These are phyloP conservation scores for Aspergillus sojae DNA, from an alignment of 2,329 filamentous ascomycete species.

Conservation along the genomic window DNA sequence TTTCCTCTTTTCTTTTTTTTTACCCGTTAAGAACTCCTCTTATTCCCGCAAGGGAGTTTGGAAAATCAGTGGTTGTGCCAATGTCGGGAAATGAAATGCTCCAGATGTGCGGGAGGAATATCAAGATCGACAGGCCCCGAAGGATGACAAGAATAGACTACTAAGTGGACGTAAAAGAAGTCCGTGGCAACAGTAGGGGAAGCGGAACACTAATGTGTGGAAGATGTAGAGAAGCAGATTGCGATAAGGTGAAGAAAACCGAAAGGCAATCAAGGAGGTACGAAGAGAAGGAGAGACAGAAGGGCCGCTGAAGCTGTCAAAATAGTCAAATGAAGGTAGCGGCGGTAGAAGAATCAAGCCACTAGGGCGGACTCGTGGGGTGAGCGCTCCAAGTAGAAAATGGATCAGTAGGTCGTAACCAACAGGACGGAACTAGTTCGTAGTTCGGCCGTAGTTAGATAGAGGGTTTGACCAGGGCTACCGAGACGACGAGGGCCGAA, in stretches of 20 bases:
- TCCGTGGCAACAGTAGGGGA: constrained; percentile 5
- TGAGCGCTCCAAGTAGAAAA: constrained; percentile 11
- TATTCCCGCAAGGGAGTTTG: constrained; percentile 23
- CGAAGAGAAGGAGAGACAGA: constrained; percentile 12
- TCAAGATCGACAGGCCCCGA: constrained; percentile 24
- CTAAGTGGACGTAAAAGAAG: constrained; percentile 12
- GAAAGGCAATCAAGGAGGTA: constrained; percentile 10
- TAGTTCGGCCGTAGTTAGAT: constrained; percentile 4
- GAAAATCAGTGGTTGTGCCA: constrained; percentile 15
- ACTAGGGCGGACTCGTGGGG: constrained; percentile 27
- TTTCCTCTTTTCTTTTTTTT: constrained; percentile 13
- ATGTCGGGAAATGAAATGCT: constrained; percentile 17
- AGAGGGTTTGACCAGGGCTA: constrained; percentile 5
- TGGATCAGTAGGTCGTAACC: constrained; percentile 7
- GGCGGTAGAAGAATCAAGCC: constrained; percentile 34
- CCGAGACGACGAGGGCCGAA: neutral
- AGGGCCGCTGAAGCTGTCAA: constrained; percentile 16
- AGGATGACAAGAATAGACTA: constrained; percentile 11
- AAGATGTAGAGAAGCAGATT: constrained; percentile 15
- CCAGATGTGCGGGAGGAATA: constrained; percentile 16
- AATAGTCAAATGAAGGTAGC: constrained; percentile 24
- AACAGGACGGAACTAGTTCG: constrained; percentile 4
- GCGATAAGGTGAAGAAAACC: constrained; percentile 11
- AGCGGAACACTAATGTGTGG: constrained; percentile 9
- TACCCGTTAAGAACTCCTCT: constrained; percentile 9